Evolutionary conservation across 148 eudicot genomes (phyloP), one percentile per base, ranked within the genome.

Genomic region (Diospyros kaki): DNA sequence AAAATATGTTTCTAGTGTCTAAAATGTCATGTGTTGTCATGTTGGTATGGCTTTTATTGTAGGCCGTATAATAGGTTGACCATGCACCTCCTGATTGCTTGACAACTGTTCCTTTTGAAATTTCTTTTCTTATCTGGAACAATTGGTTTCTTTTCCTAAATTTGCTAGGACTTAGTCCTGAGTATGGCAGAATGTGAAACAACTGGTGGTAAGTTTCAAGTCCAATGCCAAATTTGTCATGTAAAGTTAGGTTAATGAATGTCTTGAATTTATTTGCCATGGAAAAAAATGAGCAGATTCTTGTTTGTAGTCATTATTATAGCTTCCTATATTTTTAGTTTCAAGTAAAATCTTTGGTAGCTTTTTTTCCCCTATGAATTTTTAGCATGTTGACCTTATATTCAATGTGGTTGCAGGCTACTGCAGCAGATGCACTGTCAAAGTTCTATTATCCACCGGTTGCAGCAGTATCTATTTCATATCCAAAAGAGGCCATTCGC

Each of bases 401-500:
- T 43, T 55, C 75, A 40, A 58, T 62, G 46, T 73, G 10, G 59
- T 73, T 78, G 72, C 84, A 92, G 97, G 85, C 68, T 42, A 76
- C 65, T 71, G 94, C 94, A 42, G 94, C 94, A 69, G 97, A 92
- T 74, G 92, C 89, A 50, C 83, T 92, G 54, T 87, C 89, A 54
- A 87, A 90, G 74, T 81, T 90, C 71, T 81, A 92, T 75, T 90
- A 92, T 58, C 97, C 97, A 60, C 93, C 94, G 17, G 94, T 92
- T 68, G 97, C 94, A 63, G 97, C 94, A 71, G 94, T 92, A 42
- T 88, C 97, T 48, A 87, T 92, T 82, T 90, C 97, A 9, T 92
- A 92, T 83, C 97, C 94, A 40, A 81, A 79, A 77, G 91, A 82
- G 79, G 93, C 90, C 12, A 75, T 92, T 75, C 88, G 94, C 58